Evolutionary conservation across 2,329 filamentous ascomycete species (phyloP).

Genomic region (Ascosphaera aggregata): DNA sequence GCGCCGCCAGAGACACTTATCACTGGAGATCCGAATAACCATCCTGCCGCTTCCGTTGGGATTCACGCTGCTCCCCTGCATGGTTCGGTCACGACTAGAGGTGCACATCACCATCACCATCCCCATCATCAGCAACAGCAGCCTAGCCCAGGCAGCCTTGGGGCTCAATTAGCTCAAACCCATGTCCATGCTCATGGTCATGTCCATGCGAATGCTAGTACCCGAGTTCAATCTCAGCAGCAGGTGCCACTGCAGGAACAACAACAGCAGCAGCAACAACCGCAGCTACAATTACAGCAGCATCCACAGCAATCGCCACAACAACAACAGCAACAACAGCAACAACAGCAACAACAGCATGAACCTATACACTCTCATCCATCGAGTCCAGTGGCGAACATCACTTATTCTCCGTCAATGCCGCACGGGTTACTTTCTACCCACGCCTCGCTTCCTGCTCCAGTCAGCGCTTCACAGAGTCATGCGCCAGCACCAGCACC

Average conservation of each 20-base stretch:
- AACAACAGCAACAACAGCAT: slow-evolving; percentile 8
- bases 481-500: not conserved
- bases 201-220: no score
- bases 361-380: not conserved
- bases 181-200: not conserved
- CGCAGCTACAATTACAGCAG: not conserved
- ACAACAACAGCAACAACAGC: not conserved
- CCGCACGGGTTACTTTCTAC: not conserved
- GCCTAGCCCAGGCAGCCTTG: slow-evolving; percentile 4
- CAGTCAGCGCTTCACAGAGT: not conserved
- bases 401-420: not conserved
- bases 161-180: not conserved
- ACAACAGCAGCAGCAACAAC: not conserved
- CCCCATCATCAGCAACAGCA: no score
- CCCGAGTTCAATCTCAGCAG: slow-evolving; percentile 10
- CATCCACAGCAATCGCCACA: not conserved
- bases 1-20: not conserved
- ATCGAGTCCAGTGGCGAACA: not conserved
- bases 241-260: slow-evolving; percentile 7
- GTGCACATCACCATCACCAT: slow-evolving; percentile 10
- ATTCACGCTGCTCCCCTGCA: not conserved
- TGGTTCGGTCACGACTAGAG: slow-evolving; percentile 21
- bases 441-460: not conserved
- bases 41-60: not conserved
- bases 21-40: not conserved